Percentiles rank a stretch among this genome's conserved stretches.
These are phyloP conservation scores for Pleurotus djamor DNA, from an alignment of 768 basidiomycete species.

Conservation along the genomic window DNA sequence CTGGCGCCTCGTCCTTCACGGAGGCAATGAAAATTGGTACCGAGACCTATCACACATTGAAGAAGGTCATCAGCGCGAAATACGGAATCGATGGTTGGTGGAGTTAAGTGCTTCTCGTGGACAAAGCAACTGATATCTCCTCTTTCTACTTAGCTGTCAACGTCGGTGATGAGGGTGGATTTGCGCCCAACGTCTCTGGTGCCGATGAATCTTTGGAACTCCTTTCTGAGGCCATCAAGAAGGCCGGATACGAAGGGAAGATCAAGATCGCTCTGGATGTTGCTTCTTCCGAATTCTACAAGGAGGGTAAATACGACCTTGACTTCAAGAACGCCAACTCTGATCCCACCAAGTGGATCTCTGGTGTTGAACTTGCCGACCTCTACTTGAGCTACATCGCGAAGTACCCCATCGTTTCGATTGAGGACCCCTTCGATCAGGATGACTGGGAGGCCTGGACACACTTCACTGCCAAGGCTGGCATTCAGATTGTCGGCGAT, in stretches of 20 bases:
- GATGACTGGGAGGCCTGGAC: conserved; percentile 99
- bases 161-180: conserved; percentile 99
- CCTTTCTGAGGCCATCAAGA: conserved; percentile 92
- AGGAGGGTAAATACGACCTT: conserved; percentile 98
- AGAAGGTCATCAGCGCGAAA: conserved; percentile 98
- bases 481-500: conserved; percentile 92
- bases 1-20: conserved; percentile 86
- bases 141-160: conserved; percentile 72
- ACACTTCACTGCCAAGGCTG: conserved; percentile 78
- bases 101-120: conserved; percentile 6
- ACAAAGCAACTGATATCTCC: conserved; percentile 9
- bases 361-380: conserved; percentile 89
- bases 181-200: conserved; percentile 96
- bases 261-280: conserved; percentile 99
- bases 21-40: conserved; percentile 99
- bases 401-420: conserved; percentile 94
- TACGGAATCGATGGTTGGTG: conserved; percentile 95
- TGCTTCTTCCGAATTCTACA: conserved; percentile 99
- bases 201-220: conserved; percentile 98
- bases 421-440: conserved; percentile 99
- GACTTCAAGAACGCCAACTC: conserved; percentile 99
- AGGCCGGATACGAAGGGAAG: conserved; percentile 98
- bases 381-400: conserved; percentile 84
- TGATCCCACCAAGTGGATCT: conserved; percentile 94
- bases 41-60: conserved; percentile 96